Evolutionary conservation across 129 eudicot genomes (phyloP).

Genomic region (Pseudognaphalium luteoalbum): DNA sequence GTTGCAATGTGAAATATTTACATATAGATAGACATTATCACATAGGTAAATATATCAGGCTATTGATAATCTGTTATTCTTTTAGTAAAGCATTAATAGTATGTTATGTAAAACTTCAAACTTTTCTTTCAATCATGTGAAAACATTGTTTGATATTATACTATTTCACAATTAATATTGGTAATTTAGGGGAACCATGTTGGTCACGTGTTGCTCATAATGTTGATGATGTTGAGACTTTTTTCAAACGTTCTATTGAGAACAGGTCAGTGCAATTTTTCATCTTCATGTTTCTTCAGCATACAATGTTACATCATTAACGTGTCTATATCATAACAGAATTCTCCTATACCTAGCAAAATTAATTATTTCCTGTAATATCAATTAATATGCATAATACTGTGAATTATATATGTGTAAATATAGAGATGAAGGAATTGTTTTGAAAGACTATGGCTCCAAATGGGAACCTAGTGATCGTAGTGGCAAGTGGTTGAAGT

Average conservation of each 20-base stretch:
- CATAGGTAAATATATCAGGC: not conserved
- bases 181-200: conserved; percentile 75
- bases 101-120: not conserved
- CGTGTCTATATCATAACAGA: not conserved
- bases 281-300: not conserved
- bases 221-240: conserved; percentile 82
- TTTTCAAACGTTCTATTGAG: conserved; percentile 78
- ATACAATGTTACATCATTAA: conserved; percentile 4
- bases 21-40: not conserved
- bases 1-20: not conserved
- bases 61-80: not conserved
- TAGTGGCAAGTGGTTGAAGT: conserved; percentile 93
- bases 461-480: conserved; percentile 99
- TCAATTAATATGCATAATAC: conserved; percentile 16
- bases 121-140: conserved; percentile 1
- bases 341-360: conserved; percentile 1
- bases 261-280: conserved; percentile 59
- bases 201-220: conserved; percentile 72
- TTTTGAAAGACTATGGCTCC: conserved; percentile 81
- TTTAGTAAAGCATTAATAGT: not conserved
- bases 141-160: conserved; percentile 14
- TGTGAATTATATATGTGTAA: conserved; percentile 17
- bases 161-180: conserved; percentile 16
- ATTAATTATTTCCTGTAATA: not conserved
- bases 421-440: conserved; percentile 88